Conservation (phyloP, 345 rosid genomes). For the Aquilaria yunnanensis region DNA sequence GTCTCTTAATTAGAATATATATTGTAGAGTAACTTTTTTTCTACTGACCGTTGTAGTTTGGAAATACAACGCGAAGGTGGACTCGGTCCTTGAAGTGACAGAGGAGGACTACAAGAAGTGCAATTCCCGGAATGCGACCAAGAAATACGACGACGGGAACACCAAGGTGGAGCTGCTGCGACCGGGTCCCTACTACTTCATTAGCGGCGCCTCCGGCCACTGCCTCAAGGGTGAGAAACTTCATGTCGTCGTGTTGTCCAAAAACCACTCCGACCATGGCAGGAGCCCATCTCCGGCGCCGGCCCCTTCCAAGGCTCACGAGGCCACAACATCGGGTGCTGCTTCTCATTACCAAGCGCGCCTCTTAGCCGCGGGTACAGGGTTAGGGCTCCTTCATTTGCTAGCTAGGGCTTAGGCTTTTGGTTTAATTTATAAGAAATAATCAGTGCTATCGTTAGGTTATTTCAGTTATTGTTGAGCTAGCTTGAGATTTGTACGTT, state of each 20-base stretch:
- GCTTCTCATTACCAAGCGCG: too few relatives aligned
- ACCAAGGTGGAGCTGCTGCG: slow-evolving; percentile 33
- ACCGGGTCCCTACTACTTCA: slow-evolving; percentile 49
- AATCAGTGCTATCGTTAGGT: not conserved
- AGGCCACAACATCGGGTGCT: too few relatives aligned
- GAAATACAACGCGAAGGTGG: slow-evolving; percentile 34
- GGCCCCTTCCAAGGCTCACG: not conserved
- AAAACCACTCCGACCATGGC: slow-evolving; percentile 1
- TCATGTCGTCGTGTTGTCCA: slow-evolving; percentile 35
- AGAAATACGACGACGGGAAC: slow-evolving; percentile 32
- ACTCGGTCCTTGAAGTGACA: slow-evolving; percentile 51
- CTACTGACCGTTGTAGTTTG: slow-evolving; percentile 21
- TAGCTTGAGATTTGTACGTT: too few relatives aligned
- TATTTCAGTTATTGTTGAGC: too few relatives aligned
- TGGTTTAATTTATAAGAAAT: too few relatives aligned
- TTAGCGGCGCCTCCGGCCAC: slow-evolving; percentile 46
- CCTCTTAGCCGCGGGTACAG: too few relatives aligned
- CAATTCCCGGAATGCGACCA: slow-evolving; percentile 33
- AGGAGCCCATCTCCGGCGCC: not conserved
- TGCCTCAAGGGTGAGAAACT: slow-evolving; percentile 52
- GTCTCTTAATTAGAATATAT: not conserved
- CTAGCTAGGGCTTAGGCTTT: too few relatives aligned
- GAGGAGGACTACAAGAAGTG: slow-evolving; percentile 37
- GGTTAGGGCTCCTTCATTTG: too few relatives aligned
- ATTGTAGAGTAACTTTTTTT: too few relatives aligned